These are phyloP conservation scores for Leucocoprinus birnbaumii DNA, from an alignment of 768 basidiomycete genomes.

Conservation along the genomic window DNA sequence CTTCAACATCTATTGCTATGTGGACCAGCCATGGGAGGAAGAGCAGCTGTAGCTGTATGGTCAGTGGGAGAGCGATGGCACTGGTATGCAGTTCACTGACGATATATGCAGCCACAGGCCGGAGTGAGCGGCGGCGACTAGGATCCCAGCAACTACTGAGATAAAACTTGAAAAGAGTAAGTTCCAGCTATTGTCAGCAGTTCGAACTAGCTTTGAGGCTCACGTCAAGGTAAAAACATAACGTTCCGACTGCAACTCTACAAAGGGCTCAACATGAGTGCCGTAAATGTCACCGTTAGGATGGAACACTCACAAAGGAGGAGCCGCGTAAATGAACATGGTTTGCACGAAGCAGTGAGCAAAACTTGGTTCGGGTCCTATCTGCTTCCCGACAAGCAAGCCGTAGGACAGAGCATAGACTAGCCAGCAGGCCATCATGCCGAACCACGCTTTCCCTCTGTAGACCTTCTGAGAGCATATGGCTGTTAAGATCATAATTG, in stretches of 20 bases:
- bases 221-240: constrained; percentile 7
- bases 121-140: not conserved
- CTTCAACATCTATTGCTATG: constrained; percentile 1
- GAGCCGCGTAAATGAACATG: constrained; percentile 3
- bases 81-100: not conserved
- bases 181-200: too few relatives aligned
- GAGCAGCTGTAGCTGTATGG: not conserved
- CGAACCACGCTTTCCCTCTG: constrained; percentile 8
- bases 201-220: not conserved
- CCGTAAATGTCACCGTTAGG: not conserved
- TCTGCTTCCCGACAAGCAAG: constrained; percentile 7
- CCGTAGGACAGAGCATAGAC: constrained; percentile 7
- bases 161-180: not conserved
- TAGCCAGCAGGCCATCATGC: constrained; percentile 7
- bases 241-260: constrained; percentile 9
- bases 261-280: not conserved
- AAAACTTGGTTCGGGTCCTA: not conserved
- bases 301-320: constrained; percentile 4
- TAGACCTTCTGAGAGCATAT: not conserved
- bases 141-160: constrained; percentile 7
- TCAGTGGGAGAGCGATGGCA: not conserved
- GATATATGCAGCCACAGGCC: not conserved
- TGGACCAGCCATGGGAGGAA: constrained; percentile 6
- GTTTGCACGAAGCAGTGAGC: not conserved
- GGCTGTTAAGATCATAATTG: not conserved